phyloP scores from a whole-genome alignment of 805 yeast genomes.

The Ogataea allantospora region DNA sequence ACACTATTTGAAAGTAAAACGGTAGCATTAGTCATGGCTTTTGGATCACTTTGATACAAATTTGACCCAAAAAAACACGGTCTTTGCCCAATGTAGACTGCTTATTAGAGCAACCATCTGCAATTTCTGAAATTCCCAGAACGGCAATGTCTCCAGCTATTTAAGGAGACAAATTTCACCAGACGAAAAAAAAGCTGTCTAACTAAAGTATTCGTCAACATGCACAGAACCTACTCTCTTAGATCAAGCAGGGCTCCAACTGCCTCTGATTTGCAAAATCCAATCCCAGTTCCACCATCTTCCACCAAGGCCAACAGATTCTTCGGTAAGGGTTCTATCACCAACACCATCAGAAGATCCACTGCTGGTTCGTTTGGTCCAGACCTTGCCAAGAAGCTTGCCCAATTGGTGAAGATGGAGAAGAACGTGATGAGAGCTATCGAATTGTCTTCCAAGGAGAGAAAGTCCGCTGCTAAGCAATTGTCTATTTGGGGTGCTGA shows the following conservation, averaged over 20 bases:
- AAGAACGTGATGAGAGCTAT: conserved; percentile 77
- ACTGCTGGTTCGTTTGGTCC: conserved; percentile 83
- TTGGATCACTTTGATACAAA: neutral
- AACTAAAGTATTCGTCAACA: conserved; percentile 31
- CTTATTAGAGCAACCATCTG: conserved; percentile 7
- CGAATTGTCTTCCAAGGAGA: conserved; percentile 73
- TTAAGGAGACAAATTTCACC: conserved; percentile 12
- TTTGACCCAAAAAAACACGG: neutral
- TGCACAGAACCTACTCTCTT: conserved; percentile 98
- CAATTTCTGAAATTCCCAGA: conserved; percentile 19
- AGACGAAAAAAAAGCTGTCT: conserved; percentile 12
- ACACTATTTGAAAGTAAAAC: neutral
- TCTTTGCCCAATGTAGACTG: conserved; percentile 4
- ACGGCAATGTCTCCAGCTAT: conserved; percentile 16
- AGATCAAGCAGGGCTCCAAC: conserved; percentile 96
- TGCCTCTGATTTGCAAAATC: conserved; percentile 89
- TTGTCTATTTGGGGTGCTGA: conserved; percentile 84
- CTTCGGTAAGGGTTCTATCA: conserved; percentile 78
- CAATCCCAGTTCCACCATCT: conserved; percentile 94
- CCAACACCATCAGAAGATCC: conserved; percentile 50
- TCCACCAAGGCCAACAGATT: conserved; percentile 72
- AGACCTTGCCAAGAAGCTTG: conserved; percentile 70
- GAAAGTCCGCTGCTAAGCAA: conserved; percentile 80
- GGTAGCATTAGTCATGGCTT: neutral
- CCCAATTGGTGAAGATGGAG: conserved; percentile 76